Conservation (phyloP, 192 early-diverging fungal species). For the Coemansia asiatica region DNA sequence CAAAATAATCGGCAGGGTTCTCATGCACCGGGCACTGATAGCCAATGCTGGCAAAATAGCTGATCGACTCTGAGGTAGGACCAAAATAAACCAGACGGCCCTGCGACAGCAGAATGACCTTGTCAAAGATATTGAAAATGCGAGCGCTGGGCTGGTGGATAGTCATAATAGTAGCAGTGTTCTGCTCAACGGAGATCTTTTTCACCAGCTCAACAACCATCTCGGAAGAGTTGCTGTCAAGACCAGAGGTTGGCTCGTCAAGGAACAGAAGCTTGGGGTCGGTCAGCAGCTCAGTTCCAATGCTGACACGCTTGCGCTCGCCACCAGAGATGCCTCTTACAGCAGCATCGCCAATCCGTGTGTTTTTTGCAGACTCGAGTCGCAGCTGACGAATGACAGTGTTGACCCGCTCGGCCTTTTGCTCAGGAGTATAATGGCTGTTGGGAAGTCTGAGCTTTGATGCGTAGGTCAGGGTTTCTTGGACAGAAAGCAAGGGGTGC, state of each 20-base stretch:
- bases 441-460: conserved; percentile 72
- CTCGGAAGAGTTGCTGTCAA: conserved; percentile 70
- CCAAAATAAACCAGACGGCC: conserved; percentile 69
- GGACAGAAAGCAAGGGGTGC: conserved; percentile 68
- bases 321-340: conserved; percentile 59
- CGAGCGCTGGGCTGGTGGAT: conserved; percentile 89
- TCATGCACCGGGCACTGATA: conserved; percentile 67
- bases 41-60: conserved; percentile 57
- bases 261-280: conserved; percentile 60
- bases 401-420: conserved; percentile 65
- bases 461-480: conserved; percentile 75
- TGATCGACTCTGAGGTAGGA: conserved; percentile 35
- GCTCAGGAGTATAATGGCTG: conserved; percentile 37
- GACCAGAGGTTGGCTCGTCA: conserved; percentile 65
- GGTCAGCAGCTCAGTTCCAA: conserved; percentile 55
- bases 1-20: conserved; percentile 72
- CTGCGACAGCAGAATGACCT: conserved; percentile 69
- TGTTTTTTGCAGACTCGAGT: conserved; percentile 61
- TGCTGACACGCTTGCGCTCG: conserved; percentile 58
- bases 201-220: conserved; percentile 64
- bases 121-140: conserved; percentile 81
- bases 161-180: conserved; percentile 77
- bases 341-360: conserved; percentile 52
- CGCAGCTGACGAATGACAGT: conserved; percentile 67
- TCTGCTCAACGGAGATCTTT: conserved; percentile 58